Evolutionary conservation across 805 yeast genomes (phyloP).

Genomic region (Starmerella powellii): DNA sequence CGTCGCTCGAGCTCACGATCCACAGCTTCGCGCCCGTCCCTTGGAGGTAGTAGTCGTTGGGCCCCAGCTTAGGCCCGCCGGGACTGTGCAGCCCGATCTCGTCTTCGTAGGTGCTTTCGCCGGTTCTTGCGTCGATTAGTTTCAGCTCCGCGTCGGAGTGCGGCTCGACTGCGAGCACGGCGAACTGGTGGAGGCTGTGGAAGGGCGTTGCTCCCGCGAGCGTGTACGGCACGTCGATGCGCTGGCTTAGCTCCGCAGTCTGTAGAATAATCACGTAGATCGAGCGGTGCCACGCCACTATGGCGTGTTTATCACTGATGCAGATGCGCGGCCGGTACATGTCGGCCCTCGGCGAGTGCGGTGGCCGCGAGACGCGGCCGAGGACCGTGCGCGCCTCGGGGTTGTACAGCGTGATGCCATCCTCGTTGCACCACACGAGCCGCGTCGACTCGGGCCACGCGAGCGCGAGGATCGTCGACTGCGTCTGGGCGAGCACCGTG

Average conservation of each 20-base stretch:
- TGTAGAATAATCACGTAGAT: slow-evolving; percentile 49
- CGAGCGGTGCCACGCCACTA: slow-evolving; percentile 73
- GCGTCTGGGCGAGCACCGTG: slow-evolving; percentile 37
- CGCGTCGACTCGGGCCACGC: slow-evolving; percentile 43
- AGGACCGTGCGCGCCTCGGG: slow-evolving; percentile 40
- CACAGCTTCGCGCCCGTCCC: slow-evolving; percentile 35
- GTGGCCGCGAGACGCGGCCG: slow-evolving; percentile 44
- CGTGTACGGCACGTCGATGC: slow-evolving; percentile 2
- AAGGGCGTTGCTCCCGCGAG: slow-evolving; percentile 16
- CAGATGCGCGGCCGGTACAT: slow-evolving; percentile 68
- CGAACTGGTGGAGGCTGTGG: slow-evolving; percentile 7
- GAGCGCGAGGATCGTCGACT: slow-evolving; percentile 48
- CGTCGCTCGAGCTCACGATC: slow-evolving; percentile 71
- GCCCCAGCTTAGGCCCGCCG: slow-evolving; percentile 42
- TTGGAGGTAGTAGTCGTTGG: slow-evolving; percentile 52
- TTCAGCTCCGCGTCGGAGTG: slow-evolving; percentile 54
- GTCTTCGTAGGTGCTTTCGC: slow-evolving; percentile 67
- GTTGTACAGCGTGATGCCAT: slow-evolving; percentile 62
- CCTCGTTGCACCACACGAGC: slow-evolving; percentile 72
- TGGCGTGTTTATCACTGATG: slow-evolving; percentile 45
- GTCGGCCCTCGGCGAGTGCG: slow-evolving; percentile 51
- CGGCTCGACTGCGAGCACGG: slow-evolving; percentile 10
- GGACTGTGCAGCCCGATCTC: slow-evolving; percentile 51
- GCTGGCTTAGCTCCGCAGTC: slow-evolving; percentile 3
- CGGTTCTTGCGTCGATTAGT: slow-evolving; percentile 49